Evolutionary conservation across 768 basidiomycete species (phyloP), one percentile per base, ranked within the genome.

Genomic region (Lanmaoa pseudosensibilis): DNA sequence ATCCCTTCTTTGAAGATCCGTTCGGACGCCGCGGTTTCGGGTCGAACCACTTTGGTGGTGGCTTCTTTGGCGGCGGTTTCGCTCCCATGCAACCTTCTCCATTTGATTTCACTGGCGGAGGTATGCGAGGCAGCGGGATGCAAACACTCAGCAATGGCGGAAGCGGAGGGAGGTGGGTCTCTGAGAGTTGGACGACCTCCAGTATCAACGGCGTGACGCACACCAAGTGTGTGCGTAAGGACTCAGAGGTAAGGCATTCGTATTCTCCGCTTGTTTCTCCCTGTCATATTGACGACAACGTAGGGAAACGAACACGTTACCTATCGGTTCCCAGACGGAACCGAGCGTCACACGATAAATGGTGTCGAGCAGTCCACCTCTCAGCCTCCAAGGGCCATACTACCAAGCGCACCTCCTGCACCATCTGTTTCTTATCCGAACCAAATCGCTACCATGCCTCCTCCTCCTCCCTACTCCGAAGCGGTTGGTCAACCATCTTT

Each of bases 231-330:
- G 83, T 71, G 74, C 80, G 69, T 66, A 78, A 58, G 67, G 88
- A 92, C 63, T 77, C 75, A 39, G 68, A 84, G 37, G 90, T 90
- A 27, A 64, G 61, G 85, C 70, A 16, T 32, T 40, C 13, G n/a
- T 7, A 36, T 7, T 46, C 8, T 46, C 15, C 51, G 5, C 18
- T 47, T 50, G 33, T 37, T 27, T 8, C 16, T 10, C n/a, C 13
- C 23, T 23, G 3, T 48, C 52, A 41, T 34, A 34, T 50, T 53
- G 51, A 51, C 40, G 34, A 62, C 47, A 48, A 46, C 44, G 3
- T 58, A 92, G 89, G 90, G 90, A 3, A 89, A 89, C 60, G 87
- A 89, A 63, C 87, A 90, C 67, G 74, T 87, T 46, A 84, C 80
- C 13, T 82, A 83, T 50, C 83, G 77, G 9, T 81, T 80, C 54